phyloP scores from a whole-genome alignment of 2,329 filamentous ascomycete species.

The Cladosporium sp. region DNA sequence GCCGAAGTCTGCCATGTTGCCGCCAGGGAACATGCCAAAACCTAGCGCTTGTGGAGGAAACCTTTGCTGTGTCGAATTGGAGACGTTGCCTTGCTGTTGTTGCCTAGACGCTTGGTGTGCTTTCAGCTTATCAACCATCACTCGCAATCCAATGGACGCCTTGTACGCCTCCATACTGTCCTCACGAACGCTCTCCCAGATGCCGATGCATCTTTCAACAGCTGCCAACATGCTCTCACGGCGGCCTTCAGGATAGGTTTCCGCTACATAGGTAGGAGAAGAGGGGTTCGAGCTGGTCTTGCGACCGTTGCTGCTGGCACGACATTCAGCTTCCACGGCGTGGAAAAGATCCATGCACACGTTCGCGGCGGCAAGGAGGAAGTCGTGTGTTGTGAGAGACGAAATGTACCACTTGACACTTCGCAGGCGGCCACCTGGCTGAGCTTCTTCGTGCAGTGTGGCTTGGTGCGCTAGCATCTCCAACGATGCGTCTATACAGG shows the following conservation, averaged over 20 bases:
- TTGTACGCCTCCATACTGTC: slow-evolving; percentile 88
- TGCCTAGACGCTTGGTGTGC: slow-evolving; percentile 34
- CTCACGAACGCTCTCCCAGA: slow-evolving; percentile 76
- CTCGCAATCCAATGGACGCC: slow-evolving; percentile 71
- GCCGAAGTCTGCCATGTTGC: slow-evolving; percentile 20
- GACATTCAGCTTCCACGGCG: slow-evolving; percentile 46
- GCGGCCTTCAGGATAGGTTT: slow-evolving; percentile 41
- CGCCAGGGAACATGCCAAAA: slow-evolving; percentile 32
- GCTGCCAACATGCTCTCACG: slow-evolving; percentile 71
- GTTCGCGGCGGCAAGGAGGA: slow-evolving; percentile 80
- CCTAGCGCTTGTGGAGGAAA: not conserved
- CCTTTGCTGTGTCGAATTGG: not conserved
- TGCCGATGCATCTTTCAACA: slow-evolving; percentile 67
- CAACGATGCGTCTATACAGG: slow-evolving; percentile 82
- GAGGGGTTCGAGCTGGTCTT: not conserved
- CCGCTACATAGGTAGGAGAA: slow-evolving; percentile 24
- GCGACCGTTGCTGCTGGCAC: slow-evolving; percentile 22
- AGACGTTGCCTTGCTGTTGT: not conserved
- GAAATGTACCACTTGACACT: slow-evolving; percentile 75
- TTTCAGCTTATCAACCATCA: slow-evolving; percentile 78
- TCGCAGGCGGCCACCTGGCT: slow-evolving; percentile 65
- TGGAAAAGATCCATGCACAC: slow-evolving; percentile 79
- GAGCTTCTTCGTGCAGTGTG: slow-evolving; percentile 70
- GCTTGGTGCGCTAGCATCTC: slow-evolving; percentile 74
- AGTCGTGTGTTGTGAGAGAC: slow-evolving; percentile 77